Evolutionary conservation across 2,329 filamentous ascomycete species (phyloP).

Genomic region (Claviceps citrina): DNA sequence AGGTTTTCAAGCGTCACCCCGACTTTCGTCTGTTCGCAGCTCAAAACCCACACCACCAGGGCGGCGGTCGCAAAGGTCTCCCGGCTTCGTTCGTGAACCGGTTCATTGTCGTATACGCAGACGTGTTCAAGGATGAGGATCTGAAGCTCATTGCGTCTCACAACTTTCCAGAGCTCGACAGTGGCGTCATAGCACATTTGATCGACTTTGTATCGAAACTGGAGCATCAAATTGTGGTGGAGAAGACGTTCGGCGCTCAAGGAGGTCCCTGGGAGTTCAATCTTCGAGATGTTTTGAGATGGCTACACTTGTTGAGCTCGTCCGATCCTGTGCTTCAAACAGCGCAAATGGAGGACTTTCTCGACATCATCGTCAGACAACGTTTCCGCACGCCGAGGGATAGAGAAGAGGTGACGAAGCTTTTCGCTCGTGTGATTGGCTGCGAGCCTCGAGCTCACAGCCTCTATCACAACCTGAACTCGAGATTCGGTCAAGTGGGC

Average conservation of each 20-base stretch:
- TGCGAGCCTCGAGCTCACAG: conserved; percentile 38
- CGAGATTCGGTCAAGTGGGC: conserved; percentile 60
- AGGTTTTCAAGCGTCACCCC: conserved; percentile 78
- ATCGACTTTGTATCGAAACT: conserved; percentile 72
- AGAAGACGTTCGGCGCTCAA: conserved; percentile 42
- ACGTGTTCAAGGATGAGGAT: conserved; percentile 71
- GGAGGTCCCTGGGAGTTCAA: conserved; percentile 93
- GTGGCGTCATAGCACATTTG: conserved; percentile 45
- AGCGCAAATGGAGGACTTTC: conserved; percentile 53
- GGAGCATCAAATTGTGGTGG: conserved; percentile 52
- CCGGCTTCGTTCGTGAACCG: conserved; percentile 95
- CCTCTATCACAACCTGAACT: conserved; percentile 56
- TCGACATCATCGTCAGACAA: conserved; percentile 70
- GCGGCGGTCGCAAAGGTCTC: conserved; percentile 84
- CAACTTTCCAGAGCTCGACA: conserved; percentile 51
- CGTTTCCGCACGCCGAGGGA: conserved; percentile 67
- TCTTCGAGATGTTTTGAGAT: conserved; percentile 74
- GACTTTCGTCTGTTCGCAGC: conserved; percentile 92
- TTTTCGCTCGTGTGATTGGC: conserved; percentile 54
- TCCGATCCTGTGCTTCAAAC: conserved; percentile 44
- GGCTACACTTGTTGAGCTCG: conserved; percentile 50
- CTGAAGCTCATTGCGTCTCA: conserved; percentile 66
- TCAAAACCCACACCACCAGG: conserved; percentile 95
- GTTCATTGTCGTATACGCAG: conserved; percentile 94
- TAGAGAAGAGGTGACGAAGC: conserved; percentile 42